Conservation (phyloP, 148 eudicot genomes). For the Suaeda aralocaspica region DNA sequence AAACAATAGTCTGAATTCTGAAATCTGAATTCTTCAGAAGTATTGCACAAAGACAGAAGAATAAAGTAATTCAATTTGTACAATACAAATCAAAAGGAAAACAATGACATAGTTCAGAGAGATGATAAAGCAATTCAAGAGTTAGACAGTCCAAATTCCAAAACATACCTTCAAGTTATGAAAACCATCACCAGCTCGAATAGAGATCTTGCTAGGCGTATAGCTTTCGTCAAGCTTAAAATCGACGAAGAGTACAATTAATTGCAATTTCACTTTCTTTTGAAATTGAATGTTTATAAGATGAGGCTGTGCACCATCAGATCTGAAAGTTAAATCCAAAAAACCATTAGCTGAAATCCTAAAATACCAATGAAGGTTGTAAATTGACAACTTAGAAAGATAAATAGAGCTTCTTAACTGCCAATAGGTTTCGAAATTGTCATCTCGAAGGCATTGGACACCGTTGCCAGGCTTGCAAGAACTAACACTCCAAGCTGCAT, state of each 20-base stretch:
- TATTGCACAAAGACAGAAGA: too few species aligned
- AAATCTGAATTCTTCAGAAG: neutral
- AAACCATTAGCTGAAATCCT: neutral
- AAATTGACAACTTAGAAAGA: neutral
- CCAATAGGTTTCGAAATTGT: conserved; percentile 81
- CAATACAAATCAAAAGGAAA: neutral
- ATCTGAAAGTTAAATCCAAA: conserved; percentile 37
- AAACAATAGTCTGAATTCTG: neutral
- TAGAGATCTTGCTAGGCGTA: conserved; percentile 85
- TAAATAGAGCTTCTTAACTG: conserved; percentile 45
- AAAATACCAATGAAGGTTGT: neutral
- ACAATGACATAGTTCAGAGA: neutral
- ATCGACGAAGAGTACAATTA: conserved; percentile 80
- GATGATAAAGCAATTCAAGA: neutral
- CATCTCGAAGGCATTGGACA: conserved; percentile 73
- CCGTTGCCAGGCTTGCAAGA: conserved; percentile 96
- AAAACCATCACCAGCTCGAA: conserved; percentile 96
- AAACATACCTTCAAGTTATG: conserved; percentile 63
- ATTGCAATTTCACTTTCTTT: conserved; percentile 86
- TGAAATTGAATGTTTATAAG: conserved; percentile 92
- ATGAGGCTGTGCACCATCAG: conserved; percentile 96
- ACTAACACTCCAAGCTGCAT: conserved; percentile 96
- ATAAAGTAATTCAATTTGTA: too few species aligned
- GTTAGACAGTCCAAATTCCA: neutral
- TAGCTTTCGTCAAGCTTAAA: conserved; percentile 98